Conservation (phyloP, 352 stramenopile genomes). For the Pythium periplocum region DNA sequence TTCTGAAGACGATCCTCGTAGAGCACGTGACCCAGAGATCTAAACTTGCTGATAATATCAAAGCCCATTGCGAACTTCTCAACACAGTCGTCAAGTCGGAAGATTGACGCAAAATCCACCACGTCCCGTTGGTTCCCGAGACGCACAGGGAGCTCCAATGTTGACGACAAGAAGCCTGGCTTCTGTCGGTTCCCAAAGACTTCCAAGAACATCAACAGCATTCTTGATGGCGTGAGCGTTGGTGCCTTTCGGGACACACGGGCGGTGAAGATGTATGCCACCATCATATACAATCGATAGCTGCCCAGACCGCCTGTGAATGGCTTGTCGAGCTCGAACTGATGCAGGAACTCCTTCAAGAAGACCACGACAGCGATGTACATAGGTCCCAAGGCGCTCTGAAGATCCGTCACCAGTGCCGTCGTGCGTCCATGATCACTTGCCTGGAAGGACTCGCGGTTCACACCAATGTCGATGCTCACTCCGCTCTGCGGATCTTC, state of each 20-base stretch:
- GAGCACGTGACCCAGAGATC: slow-evolving; percentile 49
- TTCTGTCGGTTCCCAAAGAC: slow-evolving; percentile 60
- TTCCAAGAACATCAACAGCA: slow-evolving; percentile 57
- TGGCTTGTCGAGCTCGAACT: slow-evolving; percentile 75
- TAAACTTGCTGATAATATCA: slow-evolving; percentile 43
- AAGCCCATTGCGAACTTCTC: slow-evolving; percentile 66
- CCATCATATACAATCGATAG: slow-evolving; percentile 81
- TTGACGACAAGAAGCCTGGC: slow-evolving; percentile 37
- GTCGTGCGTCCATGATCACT: slow-evolving; percentile 68
- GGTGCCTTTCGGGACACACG: neutral
- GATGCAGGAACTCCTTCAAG: slow-evolving; percentile 74
- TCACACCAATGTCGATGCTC: slow-evolving; percentile 59
- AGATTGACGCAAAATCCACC: slow-evolving; percentile 57
- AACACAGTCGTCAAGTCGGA: slow-evolving; percentile 60
- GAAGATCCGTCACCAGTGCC: slow-evolving; percentile 40
- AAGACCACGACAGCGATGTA: slow-evolving; percentile 60
- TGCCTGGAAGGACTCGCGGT: slow-evolving; percentile 44
- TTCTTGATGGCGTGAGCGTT: slow-evolving; percentile 1
- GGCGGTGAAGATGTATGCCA: slow-evolving; percentile 49
- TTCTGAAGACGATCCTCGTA: slow-evolving; percentile 40
- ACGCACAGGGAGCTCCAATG: slow-evolving; percentile 36
- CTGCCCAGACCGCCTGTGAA: slow-evolving; percentile 74
- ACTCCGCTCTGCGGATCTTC: slow-evolving; percentile 43
- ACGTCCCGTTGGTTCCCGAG: slow-evolving; percentile 27
- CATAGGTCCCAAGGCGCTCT: slow-evolving; percentile 29